A percentile compares a stretch with the other conserved stretches of the same genome.
Conservation (phyloP, 345 rosid species). For the Aethionema arabicum region DNA sequence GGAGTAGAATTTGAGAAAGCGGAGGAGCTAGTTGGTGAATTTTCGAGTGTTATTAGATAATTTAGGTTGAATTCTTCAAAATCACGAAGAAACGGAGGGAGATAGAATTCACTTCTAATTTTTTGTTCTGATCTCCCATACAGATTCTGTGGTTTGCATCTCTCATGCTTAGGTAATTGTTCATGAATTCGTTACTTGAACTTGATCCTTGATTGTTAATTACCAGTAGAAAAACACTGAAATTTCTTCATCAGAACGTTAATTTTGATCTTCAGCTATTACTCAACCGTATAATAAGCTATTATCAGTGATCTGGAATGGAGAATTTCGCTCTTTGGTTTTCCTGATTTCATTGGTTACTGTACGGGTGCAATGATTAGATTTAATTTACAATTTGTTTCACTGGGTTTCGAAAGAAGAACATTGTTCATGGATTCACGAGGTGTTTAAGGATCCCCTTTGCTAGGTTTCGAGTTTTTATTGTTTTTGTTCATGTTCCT, state of each 20-base stretch:
- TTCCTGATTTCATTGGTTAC: not conserved
- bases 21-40: conserved; percentile 4
- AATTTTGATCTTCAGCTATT: conserved; percentile 17
- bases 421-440: not conserved
- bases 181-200: conserved; percentile 3
- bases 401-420: not conserved
- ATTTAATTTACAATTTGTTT: not conserved
- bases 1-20: not conserved
- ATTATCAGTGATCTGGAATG: not conserved
- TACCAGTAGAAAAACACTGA: not conserved
- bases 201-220: conserved; percentile 11
- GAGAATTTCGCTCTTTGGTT: not conserved
- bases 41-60: not conserved
- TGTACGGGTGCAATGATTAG: not conserved
- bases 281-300: not conserved
- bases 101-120: conserved; percentile 14
- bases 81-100: conserved; percentile 5
- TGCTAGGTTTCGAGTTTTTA: conserved; percentile 9
- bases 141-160: conserved; percentile 18
- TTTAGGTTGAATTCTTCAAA: not conserved
- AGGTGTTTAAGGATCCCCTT: not conserved
- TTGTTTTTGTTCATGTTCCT: not conserved
- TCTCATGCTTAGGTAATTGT: conserved; percentile 34
- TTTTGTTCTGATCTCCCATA: not conserved
- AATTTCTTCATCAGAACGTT: not conserved